Evolutionary conservation across 2,329 filamentous ascomycete species (phyloP), one percentile per base, ranked within the genome.

Genomic region (Moelleriella libera): DNA sequence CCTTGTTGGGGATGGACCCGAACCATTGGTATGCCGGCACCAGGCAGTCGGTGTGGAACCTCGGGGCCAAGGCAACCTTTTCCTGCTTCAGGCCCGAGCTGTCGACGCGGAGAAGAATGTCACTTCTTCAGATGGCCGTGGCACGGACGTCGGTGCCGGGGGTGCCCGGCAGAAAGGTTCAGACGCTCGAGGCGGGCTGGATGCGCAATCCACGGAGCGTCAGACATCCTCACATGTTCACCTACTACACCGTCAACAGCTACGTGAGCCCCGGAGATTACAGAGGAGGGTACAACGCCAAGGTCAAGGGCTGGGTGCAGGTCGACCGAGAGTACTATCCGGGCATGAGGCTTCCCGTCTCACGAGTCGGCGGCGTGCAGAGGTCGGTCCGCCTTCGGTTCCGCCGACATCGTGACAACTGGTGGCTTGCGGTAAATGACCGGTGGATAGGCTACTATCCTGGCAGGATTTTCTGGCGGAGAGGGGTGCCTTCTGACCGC

Each of bases 121-220:
- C 51, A 32, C 47, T 52, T 30, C 43, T 51, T 6, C 51, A 52
- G 45, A 51, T 47, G 11, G 53, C 52, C 31, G 46, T 55, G 4
- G 43, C 50, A n/a, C 50, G 49, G 9, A 34, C 43, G 29, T 14
- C 45, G 6, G 40, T 42, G 12, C 34, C 39, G 31, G 39, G 37
- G 43, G 50, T 48, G 5, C 45, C 47, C 12, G 48, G 48, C 28
- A 34, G 44, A 4, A 45, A 47, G 12, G 21, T 30, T 6, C 53
- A 55, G 44, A 51, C 52, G 8, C 37, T 54, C 28, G 53, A 55
- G 46, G 51, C 52, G 30, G 53, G 53, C 4, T 53, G 51, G 51
- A 55, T 53, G 48, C 46, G 48, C 46, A 51, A 47, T 28, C 53
- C 53, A 0, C 30, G 45, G 6, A 49, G 49, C 29, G 45, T 41